Conservation (phyloP, 2,329 filamentous ascomycete genomes). For the Talaromyces sp. region DNA sequence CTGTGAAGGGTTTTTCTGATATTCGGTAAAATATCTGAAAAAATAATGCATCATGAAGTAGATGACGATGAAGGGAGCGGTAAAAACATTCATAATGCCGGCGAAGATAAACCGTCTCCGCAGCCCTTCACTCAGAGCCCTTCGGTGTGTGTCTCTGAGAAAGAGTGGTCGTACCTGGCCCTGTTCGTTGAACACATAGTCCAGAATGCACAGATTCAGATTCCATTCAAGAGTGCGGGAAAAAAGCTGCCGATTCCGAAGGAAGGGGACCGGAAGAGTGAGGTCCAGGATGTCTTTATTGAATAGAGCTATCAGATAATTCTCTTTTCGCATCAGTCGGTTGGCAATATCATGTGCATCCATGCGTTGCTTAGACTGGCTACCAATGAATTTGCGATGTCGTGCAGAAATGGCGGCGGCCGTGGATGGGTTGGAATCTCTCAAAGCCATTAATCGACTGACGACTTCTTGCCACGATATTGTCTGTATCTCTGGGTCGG, state of each 20-base stretch:
- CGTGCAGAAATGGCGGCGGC: slow-evolving; percentile 55
- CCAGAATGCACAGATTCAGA: slow-evolving; percentile 80
- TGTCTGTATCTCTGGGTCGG: slow-evolving; percentile 82
- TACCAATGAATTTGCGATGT: slow-evolving; percentile 62
- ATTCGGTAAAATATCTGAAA: slow-evolving; percentile 95
- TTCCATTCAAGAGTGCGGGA: slow-evolving; percentile 91
- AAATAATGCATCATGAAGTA: slow-evolving; percentile 87
- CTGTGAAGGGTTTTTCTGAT: slow-evolving; percentile 85
- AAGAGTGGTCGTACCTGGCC: slow-evolving; percentile 85
- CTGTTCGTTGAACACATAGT: slow-evolving; percentile 86
- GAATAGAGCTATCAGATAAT: slow-evolving; percentile 93
- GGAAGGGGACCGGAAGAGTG: slow-evolving; percentile 76
- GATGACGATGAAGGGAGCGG: slow-evolving; percentile 80
- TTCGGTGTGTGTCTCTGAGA: slow-evolving; percentile 74
- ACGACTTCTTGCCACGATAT: slow-evolving; percentile 93
- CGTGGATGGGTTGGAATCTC: slow-evolving; percentile 86
- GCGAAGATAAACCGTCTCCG: slow-evolving; percentile 74
- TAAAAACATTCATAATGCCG: slow-evolving; percentile 78
- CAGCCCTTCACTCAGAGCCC: slow-evolving; percentile 71
- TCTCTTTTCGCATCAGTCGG: slow-evolving; percentile 90
- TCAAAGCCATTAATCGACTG: slow-evolving; percentile 73
- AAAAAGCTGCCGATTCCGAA: slow-evolving; percentile 74
- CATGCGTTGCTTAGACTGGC: slow-evolving; percentile 86
- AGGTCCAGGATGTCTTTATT: slow-evolving; percentile 94
- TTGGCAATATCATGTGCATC: slow-evolving; percentile 98